phyloP scores from a whole-genome alignment of 2,329 filamentous ascomycete species.

The Pseudogymnoascus sp. region DNA sequence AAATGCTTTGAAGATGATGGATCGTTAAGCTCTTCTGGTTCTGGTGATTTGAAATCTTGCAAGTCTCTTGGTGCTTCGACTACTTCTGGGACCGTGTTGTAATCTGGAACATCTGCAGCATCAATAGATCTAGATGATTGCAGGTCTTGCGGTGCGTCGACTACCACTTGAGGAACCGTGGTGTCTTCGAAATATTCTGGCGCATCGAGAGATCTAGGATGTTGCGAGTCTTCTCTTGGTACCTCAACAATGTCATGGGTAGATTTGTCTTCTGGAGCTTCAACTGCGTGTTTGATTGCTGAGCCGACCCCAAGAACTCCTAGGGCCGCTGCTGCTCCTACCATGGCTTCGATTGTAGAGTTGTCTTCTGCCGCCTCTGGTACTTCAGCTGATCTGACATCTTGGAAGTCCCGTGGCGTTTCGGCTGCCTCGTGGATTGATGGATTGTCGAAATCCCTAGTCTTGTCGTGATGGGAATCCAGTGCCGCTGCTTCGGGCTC shows the following conservation, averaged over 20 bases:
- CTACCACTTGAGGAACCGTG: neutral
- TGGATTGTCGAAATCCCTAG: neutral
- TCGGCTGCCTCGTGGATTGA: neutral
- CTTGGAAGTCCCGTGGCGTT: neutral
- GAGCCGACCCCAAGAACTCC: neutral
- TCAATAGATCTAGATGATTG: neutral
- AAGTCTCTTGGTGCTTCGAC: neutral
- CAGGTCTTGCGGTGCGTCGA: neutral
- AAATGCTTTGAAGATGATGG: neutral
- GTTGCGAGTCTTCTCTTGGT: neutral
- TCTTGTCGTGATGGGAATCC: neutral
- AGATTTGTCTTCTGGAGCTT: neutral
- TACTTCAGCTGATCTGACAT: neutral
- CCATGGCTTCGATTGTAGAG: neutral
- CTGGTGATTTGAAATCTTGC: neutral
- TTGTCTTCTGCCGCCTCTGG: neutral
- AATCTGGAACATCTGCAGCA: neutral
- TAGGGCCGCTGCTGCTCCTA: neutral
- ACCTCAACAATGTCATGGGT: neutral
- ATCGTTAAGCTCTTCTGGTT: neutral
- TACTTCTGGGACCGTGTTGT: neutral
- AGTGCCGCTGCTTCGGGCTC: neutral
- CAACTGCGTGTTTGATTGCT: neutral
- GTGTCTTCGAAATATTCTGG: neutral
- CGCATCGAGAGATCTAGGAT: neutral